Base-by-base conservation (phyloP, 768 basidiomycete genomes). In the Vararia minispora region DNA sequence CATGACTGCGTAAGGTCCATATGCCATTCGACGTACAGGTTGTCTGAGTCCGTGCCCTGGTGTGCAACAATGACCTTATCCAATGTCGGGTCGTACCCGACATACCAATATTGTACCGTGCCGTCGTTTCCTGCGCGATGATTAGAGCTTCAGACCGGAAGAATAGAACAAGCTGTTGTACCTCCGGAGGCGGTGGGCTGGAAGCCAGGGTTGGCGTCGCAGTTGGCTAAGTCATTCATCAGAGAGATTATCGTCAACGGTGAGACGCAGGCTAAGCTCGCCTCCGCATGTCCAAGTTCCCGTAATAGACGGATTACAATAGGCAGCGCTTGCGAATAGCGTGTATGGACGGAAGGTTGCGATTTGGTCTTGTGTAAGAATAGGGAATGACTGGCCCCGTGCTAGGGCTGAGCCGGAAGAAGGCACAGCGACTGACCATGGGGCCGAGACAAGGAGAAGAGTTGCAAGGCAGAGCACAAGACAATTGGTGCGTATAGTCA, bases 1-100 rank as follows among this genome's bases (percentile, higher is more conserved):
- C 6, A 32, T 28, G 32, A 40, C 25, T 37, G 11, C 26, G 5
- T 13, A 17, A 6, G 16, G 7, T 12, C 9, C 4, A 21, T 16
- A 4, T 28, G 28, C 8, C 18, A 23, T 20, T 1, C 25, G 6
- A 39, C 64, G 53, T 45, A 76, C 75, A 79, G 47, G 41, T 70
- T 52, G 0, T 58, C 65, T 6, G 74, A 71, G 42, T 79, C 71
- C 5, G 76, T 78, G 12, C 76, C 76, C 49, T 79, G 62, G 45
- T 77, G 76, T 1, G 68, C 69, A 6, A 78, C 72, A n/a, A 79
- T 64, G 26, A 77, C 63, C 3, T 72, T 60, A 39, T 66, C 60
- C 42, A 68, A 55, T 6, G 57, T 44, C 1, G 68, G 66, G 62
- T 71, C 75, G 46, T 68, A 74, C 6, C 76, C 76, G 14, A 76